phyloP scores from a whole-genome alignment of 2,329 filamentous ascomycete genomes.

The Ciborinia camelliae region DNA sequence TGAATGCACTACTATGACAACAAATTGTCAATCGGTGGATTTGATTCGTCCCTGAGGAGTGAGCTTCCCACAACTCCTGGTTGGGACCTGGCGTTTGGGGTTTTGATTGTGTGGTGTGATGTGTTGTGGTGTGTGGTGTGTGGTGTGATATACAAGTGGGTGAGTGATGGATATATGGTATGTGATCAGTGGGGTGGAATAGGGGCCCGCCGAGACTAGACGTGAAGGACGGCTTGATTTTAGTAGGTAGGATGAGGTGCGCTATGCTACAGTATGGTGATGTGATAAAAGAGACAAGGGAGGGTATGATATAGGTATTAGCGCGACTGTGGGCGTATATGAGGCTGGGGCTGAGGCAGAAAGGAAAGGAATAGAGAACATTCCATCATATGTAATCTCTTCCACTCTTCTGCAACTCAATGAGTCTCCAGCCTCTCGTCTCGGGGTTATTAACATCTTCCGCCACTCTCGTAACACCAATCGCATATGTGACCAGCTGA shows the following conservation, averaged over 20 bases:
- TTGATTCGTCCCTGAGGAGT: not conserved
- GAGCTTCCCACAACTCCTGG: conserved; percentile 5
- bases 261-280: conserved; percentile 1
- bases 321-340: too few relatives aligned
- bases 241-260: not conserved
- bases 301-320: too few relatives aligned
- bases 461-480: conserved; percentile 87
- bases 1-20: not conserved
- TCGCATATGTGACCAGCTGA: conserved; percentile 96
- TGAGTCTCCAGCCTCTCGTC: conserved; percentile 93
- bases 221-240: not conserved
- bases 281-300: not conserved
- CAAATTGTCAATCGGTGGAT: not conserved
- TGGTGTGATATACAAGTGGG: not conserved
- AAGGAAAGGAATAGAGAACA: not conserved
- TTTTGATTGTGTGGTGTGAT: not conserved
- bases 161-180: not conserved
- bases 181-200: not conserved
- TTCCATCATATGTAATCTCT: conserved; percentile 74
- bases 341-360: not conserved
- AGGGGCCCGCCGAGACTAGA: not conserved
- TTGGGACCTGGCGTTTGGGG: not conserved
- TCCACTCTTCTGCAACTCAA: conserved; percentile 97
- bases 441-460: conserved; percentile 97
- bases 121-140: not conserved